Base-by-base conservation (phyloP, 805 yeast genomes). In the Candida chilensis region DNA sequence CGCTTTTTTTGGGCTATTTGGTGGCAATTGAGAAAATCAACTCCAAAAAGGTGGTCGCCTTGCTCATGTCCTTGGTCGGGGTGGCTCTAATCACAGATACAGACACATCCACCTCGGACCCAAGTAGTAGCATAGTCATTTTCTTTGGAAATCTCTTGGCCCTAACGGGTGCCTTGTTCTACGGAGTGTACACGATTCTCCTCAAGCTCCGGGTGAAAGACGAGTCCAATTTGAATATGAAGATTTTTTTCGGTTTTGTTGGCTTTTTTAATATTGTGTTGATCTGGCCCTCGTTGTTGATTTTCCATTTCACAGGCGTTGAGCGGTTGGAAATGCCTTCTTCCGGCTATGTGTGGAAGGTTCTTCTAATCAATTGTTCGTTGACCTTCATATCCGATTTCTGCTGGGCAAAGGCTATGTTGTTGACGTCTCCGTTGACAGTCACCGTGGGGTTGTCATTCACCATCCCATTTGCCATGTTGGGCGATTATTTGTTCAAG, bases 341-440 rank as follows among this genome's bases (percentile, higher is more conserved):
- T 0, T 53, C 70, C 2, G 37, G 57, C 1, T 60, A 62, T 22
- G 73, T 80, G 3, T 58, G 76, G 45, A 34, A 54, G 1, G 60
- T 87, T 3, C 57, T 90, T 5, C 30, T 68, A 0, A 37, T 74
- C 28, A 92, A 92, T 51, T 82, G 88, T 35, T 45, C 73, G 20
- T 75, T 86, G 25, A 86, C 96, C 1, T 79, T 92, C 41, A 54
- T 88, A 11, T 80, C 94, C 24, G 98, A 92, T 50, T 87, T 80
- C 43, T 77, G 94, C 45, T 92, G 98, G 98, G 95, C 95, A 20
- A 75, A 85, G 38, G 94, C 97, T 1, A 92, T 88, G 74, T 66
- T 92, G 19, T 60, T 92, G 46, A 92, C 98, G 1, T 80, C 92
- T 27, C 98, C 98, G 2, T 62, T 92, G 40, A 88, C 95, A 0